These are phyloP conservation scores for Starmerella stigmatis DNA, from an alignment of 805 yeast genomes.

Conservation along the genomic window DNA sequence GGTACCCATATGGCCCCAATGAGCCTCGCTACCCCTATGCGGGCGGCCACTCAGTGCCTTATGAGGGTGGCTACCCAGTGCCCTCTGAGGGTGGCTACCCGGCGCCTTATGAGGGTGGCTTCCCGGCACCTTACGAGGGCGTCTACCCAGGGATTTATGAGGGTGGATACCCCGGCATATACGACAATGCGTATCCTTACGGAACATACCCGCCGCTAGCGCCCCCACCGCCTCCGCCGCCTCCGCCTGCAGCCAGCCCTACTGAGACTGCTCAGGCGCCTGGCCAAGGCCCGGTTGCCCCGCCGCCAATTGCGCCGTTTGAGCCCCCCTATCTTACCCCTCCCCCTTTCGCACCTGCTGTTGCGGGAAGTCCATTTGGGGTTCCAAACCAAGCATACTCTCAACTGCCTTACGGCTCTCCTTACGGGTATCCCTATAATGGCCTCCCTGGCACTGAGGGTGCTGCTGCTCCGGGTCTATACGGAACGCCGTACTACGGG, in stretches of 20 bases:
- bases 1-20: constrained; percentile 5
- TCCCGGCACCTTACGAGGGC: neutral
- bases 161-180: neutral
- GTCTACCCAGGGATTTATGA: neutral
- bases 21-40: neutral
- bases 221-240: neutral
- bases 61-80: neutral
- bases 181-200: neutral
- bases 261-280: too few species aligned
- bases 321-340: neutral
- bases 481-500: neutral
- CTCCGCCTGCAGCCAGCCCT: neutral
- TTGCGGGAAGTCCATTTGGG: neutral
- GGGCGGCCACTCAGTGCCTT: neutral
- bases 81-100: neutral
- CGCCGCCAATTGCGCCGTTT: neutral
- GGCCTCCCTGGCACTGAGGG: neutral
- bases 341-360: too few species aligned
- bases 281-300: neutral
- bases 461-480: too few species aligned
- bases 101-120: neutral
- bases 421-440: neutral
- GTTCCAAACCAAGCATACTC: neutral
- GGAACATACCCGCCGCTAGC: too few species aligned
- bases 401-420: neutral